Percentiles rank a stretch among this genome's conserved stretches.
Evolutionary conservation across 2,329 filamentous ascomycete genomes (phyloP).

Genomic region (Oidium heveae): DNA sequence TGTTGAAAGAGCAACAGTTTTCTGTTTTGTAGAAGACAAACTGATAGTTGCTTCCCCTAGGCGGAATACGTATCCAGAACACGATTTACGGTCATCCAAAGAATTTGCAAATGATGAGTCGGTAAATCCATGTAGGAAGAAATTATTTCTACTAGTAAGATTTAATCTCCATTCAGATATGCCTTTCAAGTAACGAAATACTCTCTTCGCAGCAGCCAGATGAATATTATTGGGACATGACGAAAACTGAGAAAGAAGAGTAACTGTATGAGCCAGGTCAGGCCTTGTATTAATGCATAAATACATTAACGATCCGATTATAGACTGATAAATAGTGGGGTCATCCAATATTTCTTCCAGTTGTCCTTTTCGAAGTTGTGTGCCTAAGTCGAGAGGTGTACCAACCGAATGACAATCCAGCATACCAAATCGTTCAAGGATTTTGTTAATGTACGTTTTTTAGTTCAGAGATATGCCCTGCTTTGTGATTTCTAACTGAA

Average conservation of each 20-base stretch:
- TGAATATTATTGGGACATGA: neutral
- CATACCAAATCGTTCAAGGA: neutral
- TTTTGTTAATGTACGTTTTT: neutral
- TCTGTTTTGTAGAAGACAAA: too few species aligned
- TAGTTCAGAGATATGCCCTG: neutral
- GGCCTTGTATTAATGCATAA: neutral
- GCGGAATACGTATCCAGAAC: neutral
- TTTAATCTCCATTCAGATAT: neutral
- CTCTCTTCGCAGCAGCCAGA: neutral
- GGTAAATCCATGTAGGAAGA: neutral
- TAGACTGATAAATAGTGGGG: neutral
- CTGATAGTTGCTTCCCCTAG: neutral
- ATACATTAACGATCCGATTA: conserved; percentile 1
- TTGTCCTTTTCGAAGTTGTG: neutral
- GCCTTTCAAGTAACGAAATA: neutral
- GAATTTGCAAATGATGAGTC: conserved; percentile 1
- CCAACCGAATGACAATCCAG: neutral
- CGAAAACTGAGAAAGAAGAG: neutral
- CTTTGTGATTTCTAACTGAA: neutral
- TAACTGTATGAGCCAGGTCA: conserved; percentile 1
- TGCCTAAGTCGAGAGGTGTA: neutral
- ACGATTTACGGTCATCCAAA: neutral
- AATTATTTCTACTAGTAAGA: neutral
- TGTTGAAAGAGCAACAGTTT: too few species aligned
- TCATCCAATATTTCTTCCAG: neutral